Conservation (phyloP, 257 asterid genomes). For the Rehmannia glutinosa region DNA sequence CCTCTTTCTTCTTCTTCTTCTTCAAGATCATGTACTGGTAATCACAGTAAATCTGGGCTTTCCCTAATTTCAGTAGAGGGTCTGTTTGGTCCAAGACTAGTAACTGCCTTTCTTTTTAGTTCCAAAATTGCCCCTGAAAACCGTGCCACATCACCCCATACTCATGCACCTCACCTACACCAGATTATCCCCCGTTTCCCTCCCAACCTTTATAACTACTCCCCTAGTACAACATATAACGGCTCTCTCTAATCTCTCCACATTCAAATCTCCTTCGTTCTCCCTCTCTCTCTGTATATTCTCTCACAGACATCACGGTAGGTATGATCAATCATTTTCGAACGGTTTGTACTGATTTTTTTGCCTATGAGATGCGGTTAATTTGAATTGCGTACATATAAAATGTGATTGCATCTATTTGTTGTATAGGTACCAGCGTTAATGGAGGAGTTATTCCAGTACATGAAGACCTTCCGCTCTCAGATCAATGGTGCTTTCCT, state of each 20-base stretch:
- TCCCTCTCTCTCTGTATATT: background rate
- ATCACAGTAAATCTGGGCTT: background rate
- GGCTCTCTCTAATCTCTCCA: background rate
- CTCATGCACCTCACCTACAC: constrained; percentile 10
- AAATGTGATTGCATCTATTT: background rate
- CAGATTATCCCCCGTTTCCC: constrained; percentile 20
- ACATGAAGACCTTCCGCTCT: constrained; percentile 78
- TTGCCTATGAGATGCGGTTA: background rate
- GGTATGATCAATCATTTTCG: constrained; percentile 3
- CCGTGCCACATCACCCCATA: constrained; percentile 11
- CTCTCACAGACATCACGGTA: constrained; percentile 5
- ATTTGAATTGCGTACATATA: background rate
- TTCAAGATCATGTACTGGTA: background rate
- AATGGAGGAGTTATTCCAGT: constrained; percentile 84
- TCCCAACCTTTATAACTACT: constrained; percentile 15
- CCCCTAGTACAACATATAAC: background rate
- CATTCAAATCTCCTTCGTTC: background rate
- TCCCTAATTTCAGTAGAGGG: no score
- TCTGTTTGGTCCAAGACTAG: background rate
- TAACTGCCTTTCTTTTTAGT: background rate
- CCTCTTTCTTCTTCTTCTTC: background rate
- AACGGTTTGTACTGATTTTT: background rate
- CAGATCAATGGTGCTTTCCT: constrained; percentile 68
- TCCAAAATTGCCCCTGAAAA: constrained; percentile 18
- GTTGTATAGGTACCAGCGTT: constrained; percentile 7